These are phyloP conservation scores for Ustilaginoidea virens DNA, from an alignment of 2,329 filamentous ascomycete genomes.

Conservation along the genomic window DNA sequence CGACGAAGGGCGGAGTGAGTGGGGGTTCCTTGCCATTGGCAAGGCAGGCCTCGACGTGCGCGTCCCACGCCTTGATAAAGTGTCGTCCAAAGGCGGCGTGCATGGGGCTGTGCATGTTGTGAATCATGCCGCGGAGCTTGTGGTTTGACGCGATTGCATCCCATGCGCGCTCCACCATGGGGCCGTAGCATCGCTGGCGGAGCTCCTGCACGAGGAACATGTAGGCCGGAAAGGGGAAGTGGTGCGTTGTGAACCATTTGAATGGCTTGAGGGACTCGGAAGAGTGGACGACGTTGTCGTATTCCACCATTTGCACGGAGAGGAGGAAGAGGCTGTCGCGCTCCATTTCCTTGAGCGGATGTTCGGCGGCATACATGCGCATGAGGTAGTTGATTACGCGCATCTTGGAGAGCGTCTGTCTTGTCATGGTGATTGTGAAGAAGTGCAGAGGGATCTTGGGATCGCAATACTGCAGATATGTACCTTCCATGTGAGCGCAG, in stretches of 20 bases:
- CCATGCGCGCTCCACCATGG: slow-evolving; percentile 44
- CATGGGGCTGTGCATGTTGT: slow-evolving; percentile 37
- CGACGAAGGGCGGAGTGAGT: slow-evolving; percentile 30
- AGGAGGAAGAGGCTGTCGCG: slow-evolving; percentile 37
- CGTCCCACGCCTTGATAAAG: slow-evolving; percentile 49
- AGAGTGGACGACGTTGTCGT: slow-evolving; percentile 39
- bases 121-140: slow-evolving; percentile 31
- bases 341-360: slow-evolving; percentile 27
- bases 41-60: slow-evolving; percentile 31
- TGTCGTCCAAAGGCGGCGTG: slow-evolving; percentile 40
- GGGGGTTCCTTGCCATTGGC: slow-evolving; percentile 25
- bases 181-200: slow-evolving; percentile 33
- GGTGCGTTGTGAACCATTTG: slow-evolving; percentile 42
- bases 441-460: slow-evolving; percentile 42
- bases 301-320: slow-evolving; percentile 42
- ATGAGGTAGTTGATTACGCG: slow-evolving; percentile 39
- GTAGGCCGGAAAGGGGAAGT: slow-evolving; percentile 46
- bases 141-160: slow-evolving; percentile 39
- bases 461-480: slow-evolving; percentile 41
- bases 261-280: slow-evolving; percentile 35
- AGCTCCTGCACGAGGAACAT: slow-evolving; percentile 44
- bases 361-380: slow-evolving; percentile 25
- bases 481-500: slow-evolving; percentile 37
- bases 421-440: slow-evolving; percentile 42
- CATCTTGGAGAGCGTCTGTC: slow-evolving; percentile 38